These are phyloP conservation scores for Tolypocladium endophyticum DNA, from an alignment of 2,329 filamentous ascomycete species.

Conservation along the genomic window DNA sequence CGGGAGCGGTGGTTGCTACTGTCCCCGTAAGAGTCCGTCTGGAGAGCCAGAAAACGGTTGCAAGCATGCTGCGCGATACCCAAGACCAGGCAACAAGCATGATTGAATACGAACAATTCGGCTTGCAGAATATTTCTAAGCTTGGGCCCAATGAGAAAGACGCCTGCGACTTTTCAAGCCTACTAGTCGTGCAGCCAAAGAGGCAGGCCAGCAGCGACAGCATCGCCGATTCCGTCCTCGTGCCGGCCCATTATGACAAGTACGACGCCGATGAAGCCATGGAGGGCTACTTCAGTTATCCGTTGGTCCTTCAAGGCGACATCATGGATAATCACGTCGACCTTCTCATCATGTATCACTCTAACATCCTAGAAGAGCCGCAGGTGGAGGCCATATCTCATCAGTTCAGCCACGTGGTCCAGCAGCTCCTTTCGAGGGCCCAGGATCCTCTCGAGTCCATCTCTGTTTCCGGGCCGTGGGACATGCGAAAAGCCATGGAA, in stretches of 20 bases:
- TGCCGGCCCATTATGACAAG: neutral
- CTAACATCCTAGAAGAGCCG: neutral
- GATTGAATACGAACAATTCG: conserved; percentile 8
- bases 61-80: conserved; percentile 8
- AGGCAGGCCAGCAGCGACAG: neutral
- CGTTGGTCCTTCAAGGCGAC: neutral
- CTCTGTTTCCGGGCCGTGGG: neutral
- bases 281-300: conserved; percentile 3
- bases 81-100: conserved; percentile 1
- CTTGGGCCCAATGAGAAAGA: neutral
- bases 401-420: neutral
- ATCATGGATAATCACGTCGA: neutral
- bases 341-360: conserved; percentile 1
- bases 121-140: conserved; percentile 6
- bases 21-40: conserved; percentile 14
- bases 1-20: conserved; percentile 19
- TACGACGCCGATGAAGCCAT: neutral
- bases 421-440: neutral
- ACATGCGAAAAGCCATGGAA: neutral
- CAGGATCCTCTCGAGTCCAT: neutral
- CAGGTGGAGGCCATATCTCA: neutral
- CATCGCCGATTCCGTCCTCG: neutral
- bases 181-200: neutral
- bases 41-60: conserved; percentile 2
- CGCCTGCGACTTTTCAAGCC: conserved; percentile 1